A percentile compares a stretch with the other conserved stretches of the same genome.
These are phyloP conservation scores for Erythrophleum ivorense DNA, from an alignment of 331 rosid species.

Conservation along the genomic window DNA sequence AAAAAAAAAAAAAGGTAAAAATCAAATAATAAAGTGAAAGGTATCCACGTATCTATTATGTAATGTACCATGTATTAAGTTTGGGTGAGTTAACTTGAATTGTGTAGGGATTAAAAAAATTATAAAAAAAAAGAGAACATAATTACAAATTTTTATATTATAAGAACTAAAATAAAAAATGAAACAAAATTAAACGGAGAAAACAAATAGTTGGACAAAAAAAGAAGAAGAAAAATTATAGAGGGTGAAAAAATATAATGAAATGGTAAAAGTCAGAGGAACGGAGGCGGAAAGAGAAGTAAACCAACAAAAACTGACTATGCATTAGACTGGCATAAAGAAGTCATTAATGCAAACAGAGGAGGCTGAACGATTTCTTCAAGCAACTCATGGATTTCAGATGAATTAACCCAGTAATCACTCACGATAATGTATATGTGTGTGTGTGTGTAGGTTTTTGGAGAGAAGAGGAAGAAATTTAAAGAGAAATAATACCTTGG, in stretches of 20 bases:
- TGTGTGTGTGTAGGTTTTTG: too few species aligned
- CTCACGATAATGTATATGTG: too few species aligned
- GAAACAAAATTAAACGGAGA: background rate
- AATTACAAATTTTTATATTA: too few species aligned
- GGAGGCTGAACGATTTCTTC: background rate
- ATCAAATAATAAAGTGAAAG: background rate
- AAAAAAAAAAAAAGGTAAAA: too few species aligned
- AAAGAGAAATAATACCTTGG: constrained; percentile 58
- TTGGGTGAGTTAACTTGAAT: background rate
- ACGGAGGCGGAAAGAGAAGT: too few species aligned
- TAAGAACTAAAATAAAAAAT: background rate
- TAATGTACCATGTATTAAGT: background rate
- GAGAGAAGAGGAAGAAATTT: background rate
- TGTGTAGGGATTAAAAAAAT: background rate
- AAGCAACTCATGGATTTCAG: background rate
- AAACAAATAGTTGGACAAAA: background rate
- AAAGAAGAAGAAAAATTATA: background rate
- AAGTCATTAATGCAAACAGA: background rate
- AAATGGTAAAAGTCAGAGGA: too few species aligned
- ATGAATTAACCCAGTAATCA: background rate
- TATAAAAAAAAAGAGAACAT: background rate
- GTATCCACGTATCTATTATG: background rate
- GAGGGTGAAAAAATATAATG: background rate
- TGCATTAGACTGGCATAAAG: background rate
- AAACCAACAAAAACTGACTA: background rate